Percentiles rank a stretch among this genome's conserved stretches.
Evolutionary conservation across 345 rosid species (phyloP).

Genomic region (Fremontodendron californicum): DNA sequence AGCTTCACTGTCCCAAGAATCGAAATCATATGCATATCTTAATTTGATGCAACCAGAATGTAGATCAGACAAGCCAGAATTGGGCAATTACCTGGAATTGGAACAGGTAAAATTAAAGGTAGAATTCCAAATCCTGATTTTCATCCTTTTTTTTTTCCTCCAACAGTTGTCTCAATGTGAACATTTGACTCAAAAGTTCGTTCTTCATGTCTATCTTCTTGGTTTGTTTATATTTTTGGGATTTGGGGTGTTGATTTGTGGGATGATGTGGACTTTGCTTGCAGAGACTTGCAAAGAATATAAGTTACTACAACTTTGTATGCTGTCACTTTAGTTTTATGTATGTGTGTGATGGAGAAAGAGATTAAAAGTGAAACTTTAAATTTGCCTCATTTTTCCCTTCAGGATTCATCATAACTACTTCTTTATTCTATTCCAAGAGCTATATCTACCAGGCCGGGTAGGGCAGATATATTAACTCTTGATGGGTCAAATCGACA

Average conservation of each 20-base stretch:
- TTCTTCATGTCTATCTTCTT: not conserved
- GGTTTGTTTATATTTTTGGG: not conserved
- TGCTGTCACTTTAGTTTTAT: not conserved
- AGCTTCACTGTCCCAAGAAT: not conserved
- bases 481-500: constrained; percentile 19
- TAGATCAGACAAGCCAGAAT: not conserved
- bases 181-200: constrained; percentile 4
- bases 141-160: too few relatives aligned
- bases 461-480: constrained; percentile 30
- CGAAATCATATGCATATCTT: not conserved
- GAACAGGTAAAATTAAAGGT: not conserved
- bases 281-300: constrained; percentile 12
- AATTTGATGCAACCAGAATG: not conserved
- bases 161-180: constrained; percentile 17
- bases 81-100: not conserved
- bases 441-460: constrained; percentile 13
- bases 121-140: not conserved
- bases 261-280: constrained; percentile 10
- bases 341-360: not conserved
- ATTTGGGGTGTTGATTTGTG: constrained; percentile 3
- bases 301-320: not conserved
- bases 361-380: not conserved
- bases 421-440: constrained; percentile 10
- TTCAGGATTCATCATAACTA: constrained; percentile 13
- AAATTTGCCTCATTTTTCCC: not conserved